Evolutionary conservation across 2,329 filamentous ascomycete species (phyloP).

Genomic region (Epichloe gansuensis): DNA sequence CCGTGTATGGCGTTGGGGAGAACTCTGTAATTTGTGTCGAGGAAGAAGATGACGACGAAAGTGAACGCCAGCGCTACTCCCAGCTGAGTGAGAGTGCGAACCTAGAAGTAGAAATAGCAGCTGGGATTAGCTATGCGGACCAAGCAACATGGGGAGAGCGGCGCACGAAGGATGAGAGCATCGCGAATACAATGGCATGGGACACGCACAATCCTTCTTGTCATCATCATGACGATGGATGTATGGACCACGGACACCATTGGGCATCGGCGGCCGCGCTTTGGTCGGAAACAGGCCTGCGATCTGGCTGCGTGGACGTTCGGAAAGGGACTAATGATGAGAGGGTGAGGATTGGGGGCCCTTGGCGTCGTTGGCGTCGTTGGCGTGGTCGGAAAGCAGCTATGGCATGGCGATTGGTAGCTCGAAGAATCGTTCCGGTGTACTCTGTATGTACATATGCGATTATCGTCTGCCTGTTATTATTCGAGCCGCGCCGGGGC

Average conservation of each 20-base stretch:
- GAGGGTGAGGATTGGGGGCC: background rate
- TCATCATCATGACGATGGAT: constrained; percentile 15
- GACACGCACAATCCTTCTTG: constrained; percentile 24
- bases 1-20: constrained; percentile 76
- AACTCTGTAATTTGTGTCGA: constrained; percentile 81
- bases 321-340: background rate
- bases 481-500: background rate
- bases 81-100: constrained; percentile 64
- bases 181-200: background rate
- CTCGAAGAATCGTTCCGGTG: background rate
- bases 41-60: constrained; percentile 61
- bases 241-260: background rate
- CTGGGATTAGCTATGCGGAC: background rate
- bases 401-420: constrained; percentile 1
- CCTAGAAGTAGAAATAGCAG: constrained; percentile 26
- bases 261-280: background rate
- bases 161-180: background rate
- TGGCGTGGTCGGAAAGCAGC: background rate
- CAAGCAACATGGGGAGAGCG: background rate
- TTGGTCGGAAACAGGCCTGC: background rate
- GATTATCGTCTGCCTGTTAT: background rate
- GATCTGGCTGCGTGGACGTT: background rate
- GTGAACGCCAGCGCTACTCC: constrained; percentile 50
- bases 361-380: background rate
- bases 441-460: too few species aligned